Conservation (phyloP, 78 protist species). For the Bigelowiella natans region DNA sequence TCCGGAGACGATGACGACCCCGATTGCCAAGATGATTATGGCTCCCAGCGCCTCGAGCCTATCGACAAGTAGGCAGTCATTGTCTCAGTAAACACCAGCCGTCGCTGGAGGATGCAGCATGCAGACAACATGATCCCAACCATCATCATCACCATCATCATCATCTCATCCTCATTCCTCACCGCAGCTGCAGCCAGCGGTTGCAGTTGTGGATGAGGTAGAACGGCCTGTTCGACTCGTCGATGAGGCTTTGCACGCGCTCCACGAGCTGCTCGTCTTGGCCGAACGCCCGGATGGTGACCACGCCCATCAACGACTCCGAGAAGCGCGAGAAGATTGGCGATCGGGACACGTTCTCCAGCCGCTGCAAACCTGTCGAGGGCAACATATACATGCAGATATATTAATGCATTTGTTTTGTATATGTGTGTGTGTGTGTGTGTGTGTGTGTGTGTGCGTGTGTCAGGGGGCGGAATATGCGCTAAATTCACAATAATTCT, state of each 20-base stretch:
- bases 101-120: slow-evolving; percentile 19
- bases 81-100: background rate
- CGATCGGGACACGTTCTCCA: slow-evolving; percentile 49
- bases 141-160: too few relatives aligned
- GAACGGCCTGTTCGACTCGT: slow-evolving; percentile 1
- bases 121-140: slow-evolving; percentile 59
- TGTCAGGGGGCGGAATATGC: too few relatives aligned
- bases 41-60: background rate
- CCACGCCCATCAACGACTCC: slow-evolving; percentile 71
- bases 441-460: too few relatives aligned
- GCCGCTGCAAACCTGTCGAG: slow-evolving; percentile 68
- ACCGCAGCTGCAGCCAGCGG: background rate
- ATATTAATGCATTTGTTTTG: too few relatives aligned
- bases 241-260: background rate
- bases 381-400: too few relatives aligned
- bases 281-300: slow-evolving; percentile 76
- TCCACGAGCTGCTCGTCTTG: background rate
- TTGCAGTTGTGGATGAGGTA: background rate
- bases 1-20: background rate
- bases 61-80: background rate
- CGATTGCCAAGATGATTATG: background rate
- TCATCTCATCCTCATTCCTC: too few relatives aligned
- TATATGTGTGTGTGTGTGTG: too few relatives aligned
- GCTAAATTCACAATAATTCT: too few relatives aligned
- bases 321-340: slow-evolving; percentile 74